Conservation (phyloP, 2,329 filamentous ascomycete species). For the Beauveria varroae region DNA sequence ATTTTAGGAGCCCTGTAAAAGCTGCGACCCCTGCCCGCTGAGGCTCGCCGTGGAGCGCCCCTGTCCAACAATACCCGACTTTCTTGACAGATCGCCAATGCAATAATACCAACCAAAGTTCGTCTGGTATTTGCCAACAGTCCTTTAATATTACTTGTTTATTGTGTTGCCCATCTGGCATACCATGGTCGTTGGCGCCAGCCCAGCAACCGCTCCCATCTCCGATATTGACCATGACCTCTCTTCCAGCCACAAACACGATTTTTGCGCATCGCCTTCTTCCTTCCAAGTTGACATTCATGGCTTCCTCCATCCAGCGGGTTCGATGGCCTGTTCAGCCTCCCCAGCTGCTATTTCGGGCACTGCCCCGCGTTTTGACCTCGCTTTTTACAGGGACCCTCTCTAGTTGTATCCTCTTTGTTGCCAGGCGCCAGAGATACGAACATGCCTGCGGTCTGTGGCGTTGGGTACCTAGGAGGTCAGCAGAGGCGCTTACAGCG, state of each 20-base stretch:
- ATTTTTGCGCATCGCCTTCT: neutral
- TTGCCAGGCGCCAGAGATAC: neutral
- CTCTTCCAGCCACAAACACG: neutral
- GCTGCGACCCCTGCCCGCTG: neutral
- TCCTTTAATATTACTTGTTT: neutral
- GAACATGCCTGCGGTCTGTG: neutral
- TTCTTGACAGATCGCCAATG: neutral
- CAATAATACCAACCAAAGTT: neutral
- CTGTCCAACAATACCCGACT: neutral
- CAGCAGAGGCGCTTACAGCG: neutral
- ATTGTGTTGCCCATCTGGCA: neutral
- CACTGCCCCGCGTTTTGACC: constrained; percentile 2
- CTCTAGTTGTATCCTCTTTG: too few relatives aligned
- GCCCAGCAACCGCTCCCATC: neutral
- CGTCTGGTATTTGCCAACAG: constrained; percentile 1
- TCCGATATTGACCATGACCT: neutral
- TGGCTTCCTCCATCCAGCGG: neutral
- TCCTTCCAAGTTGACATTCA: neutral
- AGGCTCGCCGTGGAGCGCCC: neutral
- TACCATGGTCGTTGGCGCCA: neutral
- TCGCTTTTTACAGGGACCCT: neutral
- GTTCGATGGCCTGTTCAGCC: neutral
- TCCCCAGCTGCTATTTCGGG: constrained; percentile 5
- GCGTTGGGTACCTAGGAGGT: neutral
- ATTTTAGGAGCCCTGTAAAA: too few relatives aligned